phyloP scores from a whole-genome alignment of 345 rosid species.

The Linum usitatissimum region DNA sequence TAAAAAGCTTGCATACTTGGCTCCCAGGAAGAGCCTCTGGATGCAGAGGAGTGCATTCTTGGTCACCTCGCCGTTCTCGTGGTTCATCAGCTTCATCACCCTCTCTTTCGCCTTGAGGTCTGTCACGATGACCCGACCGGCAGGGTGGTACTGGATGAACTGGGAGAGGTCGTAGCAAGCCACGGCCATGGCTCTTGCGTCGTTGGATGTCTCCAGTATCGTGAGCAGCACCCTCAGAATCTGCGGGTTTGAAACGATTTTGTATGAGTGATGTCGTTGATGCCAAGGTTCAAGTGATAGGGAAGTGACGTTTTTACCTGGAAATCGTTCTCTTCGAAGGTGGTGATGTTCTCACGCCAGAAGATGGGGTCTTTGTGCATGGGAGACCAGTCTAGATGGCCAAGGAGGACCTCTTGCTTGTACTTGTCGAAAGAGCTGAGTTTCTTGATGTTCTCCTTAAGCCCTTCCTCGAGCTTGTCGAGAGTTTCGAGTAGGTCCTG shows the following conservation, averaged over 20 bases:
- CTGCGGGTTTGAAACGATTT: slow-evolving; percentile 25
- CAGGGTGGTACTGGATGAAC: slow-evolving; percentile 87
- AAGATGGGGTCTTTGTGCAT: slow-evolving; percentile 87
- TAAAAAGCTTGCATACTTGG: slow-evolving; percentile 95
- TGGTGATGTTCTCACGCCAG: slow-evolving; percentile 83
- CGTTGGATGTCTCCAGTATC: slow-evolving; percentile 75
- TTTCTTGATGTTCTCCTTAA: slow-evolving; percentile 68
- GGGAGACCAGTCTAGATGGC: slow-evolving; percentile 96
- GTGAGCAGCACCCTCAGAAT: slow-evolving; percentile 87
- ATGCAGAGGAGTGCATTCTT: slow-evolving; percentile 68
- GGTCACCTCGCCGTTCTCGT: slow-evolving; percentile 70
- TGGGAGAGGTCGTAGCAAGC: slow-evolving; percentile 94
- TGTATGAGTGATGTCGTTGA: not conserved
- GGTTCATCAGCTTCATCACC: slow-evolving; percentile 81
- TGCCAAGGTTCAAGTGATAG: no score
- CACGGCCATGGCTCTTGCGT: slow-evolving; percentile 78
- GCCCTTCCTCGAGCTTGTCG: slow-evolving; percentile 73
- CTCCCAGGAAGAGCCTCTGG: slow-evolving; percentile 83
- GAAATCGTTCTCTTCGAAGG: slow-evolving; percentile 90
- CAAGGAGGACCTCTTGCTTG: slow-evolving; percentile 93
- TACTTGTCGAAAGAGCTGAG: slow-evolving; percentile 91
- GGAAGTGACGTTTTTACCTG: slow-evolving; percentile 38
- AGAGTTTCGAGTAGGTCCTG: slow-evolving; percentile 85
- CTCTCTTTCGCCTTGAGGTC: slow-evolving; percentile 94
- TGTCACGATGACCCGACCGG: slow-evolving; percentile 69